Evolutionary conservation across 1,284 basidiomycete species (phyloP).

Genomic region (Phellopilus nigrolimitatus): DNA sequence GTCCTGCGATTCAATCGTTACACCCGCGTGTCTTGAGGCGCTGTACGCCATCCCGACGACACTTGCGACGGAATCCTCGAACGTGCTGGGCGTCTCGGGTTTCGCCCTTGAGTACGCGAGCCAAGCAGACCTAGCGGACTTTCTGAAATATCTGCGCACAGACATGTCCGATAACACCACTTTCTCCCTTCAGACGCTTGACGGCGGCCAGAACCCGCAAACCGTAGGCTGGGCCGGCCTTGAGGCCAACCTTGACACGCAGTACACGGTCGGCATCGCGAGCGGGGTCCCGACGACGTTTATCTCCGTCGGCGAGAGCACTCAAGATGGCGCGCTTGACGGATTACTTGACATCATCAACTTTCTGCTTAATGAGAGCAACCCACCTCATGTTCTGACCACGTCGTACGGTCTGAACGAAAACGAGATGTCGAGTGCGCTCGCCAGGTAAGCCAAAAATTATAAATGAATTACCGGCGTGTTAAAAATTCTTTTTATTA

Average conservation of each 20-base stretch:
- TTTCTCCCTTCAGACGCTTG: conserved; percentile 21
- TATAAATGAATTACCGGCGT: conserved; percentile 3
- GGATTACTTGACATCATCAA: conserved; percentile 34
- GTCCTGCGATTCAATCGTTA: conserved; percentile 17
- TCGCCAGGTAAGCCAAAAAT: conserved; percentile 25
- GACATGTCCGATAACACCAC: conserved; percentile 19
- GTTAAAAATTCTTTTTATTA: conserved; percentile 17
- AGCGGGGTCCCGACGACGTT: conserved; percentile 24
- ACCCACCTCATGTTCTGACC: conserved; percentile 28
- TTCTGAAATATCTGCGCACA: conserved; percentile 19
- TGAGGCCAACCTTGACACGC: conserved; percentile 34
- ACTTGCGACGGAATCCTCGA: conserved; percentile 19
- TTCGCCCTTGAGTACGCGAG: conserved; percentile 24
- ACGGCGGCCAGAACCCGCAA: conserved; percentile 25
- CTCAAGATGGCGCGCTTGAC: conserved; percentile 18
- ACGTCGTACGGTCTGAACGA: conserved; percentile 30
- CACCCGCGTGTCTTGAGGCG: conserved; percentile 21
- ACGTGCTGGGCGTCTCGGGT: conserved; percentile 22
- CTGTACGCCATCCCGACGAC: conserved; percentile 23
- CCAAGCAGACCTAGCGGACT: conserved; percentile 20
- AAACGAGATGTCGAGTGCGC: conserved; percentile 24
- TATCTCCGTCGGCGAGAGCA: conserved; percentile 23
- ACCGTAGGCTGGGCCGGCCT: conserved; percentile 23
- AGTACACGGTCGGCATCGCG: conserved; percentile 33
- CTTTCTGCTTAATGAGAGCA: conserved; percentile 26